Conservation (phyloP, 2,329 filamentous ascomycete species). For the Plenodomus lindquistii region DNA sequence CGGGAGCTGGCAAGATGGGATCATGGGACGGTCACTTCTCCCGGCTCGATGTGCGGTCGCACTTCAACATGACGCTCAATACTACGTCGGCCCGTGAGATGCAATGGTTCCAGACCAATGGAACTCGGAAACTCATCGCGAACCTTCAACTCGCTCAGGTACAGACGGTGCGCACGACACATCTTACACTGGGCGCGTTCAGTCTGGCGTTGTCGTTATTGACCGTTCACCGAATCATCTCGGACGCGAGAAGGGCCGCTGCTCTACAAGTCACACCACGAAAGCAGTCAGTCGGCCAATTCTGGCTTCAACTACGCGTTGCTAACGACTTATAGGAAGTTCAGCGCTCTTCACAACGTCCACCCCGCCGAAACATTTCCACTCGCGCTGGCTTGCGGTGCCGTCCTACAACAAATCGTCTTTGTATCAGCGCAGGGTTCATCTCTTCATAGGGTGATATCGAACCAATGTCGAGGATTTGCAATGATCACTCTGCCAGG, state of each 20-base stretch:
- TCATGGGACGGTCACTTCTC: conserved; percentile 37
- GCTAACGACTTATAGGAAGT: conserved; percentile 34
- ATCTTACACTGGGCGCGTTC: conserved; percentile 45
- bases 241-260: conserved; percentile 43
- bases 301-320: neutral
- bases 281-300: conserved; percentile 33
- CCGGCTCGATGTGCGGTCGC: conserved; percentile 41
- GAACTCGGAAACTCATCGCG: conserved; percentile 37
- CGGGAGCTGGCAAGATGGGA: conserved; percentile 42
- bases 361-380: conserved; percentile 48
- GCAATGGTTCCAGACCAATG: conserved; percentile 37
- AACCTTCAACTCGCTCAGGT: conserved; percentile 43
- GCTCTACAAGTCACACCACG: conserved; percentile 34
- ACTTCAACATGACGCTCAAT: conserved; percentile 46
- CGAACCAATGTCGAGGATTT: conserved; percentile 39
- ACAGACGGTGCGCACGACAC: conserved; percentile 45
- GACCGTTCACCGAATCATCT: conserved; percentile 43
- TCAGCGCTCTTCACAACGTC: conserved; percentile 42
- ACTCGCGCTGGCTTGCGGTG: conserved; percentile 44
- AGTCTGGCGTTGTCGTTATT: conserved; percentile 42
- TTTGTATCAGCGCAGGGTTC: conserved; percentile 46
- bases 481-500: conserved; percentile 46
- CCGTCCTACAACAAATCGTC: conserved; percentile 43
- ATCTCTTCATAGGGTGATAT: conserved; percentile 43
- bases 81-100: conserved; percentile 30